Evolutionary conservation across 108 stramenopile genomes (phyloP).

Genomic region (Fistulifera solaris): DNA sequence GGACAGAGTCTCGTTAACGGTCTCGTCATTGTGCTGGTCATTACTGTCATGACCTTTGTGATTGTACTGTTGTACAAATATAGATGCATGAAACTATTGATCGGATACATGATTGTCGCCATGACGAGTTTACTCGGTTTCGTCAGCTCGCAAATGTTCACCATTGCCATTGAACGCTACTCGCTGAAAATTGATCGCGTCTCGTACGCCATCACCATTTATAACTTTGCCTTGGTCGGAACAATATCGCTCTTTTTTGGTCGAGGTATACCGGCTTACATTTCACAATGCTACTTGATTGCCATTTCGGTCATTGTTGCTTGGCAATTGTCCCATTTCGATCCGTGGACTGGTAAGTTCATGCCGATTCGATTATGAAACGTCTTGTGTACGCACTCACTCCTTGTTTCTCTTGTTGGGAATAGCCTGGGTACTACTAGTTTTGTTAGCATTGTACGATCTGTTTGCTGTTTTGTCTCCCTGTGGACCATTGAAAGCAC

Average conservation of each 20-base stretch:
- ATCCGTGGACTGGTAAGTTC: conserved; percentile 69
- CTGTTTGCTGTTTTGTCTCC: conserved; percentile 92
- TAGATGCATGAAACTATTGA: conserved; percentile 75
- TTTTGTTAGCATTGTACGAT: conserved; percentile 94
- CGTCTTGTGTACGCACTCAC: too few relatives aligned
- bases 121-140: conserved; percentile 75
- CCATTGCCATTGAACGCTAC: conserved; percentile 67
- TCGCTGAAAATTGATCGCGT: conserved; percentile 62
- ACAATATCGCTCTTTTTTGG: conserved; percentile 86
- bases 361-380: too few relatives aligned
- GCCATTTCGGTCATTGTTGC: conserved; percentile 85
- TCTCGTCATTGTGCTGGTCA: conserved; percentile 82
- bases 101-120: conserved; percentile 84
- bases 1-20: conserved; percentile 79
- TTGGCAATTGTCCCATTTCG: conserved; percentile 89
- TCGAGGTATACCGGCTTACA: conserved; percentile 71
- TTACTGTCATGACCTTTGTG: conserved; percentile 83
- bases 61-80: conserved; percentile 88
- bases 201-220: conserved; percentile 77
- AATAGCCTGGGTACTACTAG: conserved; percentile 81
- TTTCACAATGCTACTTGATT: conserved; percentile 89
- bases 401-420: too few relatives aligned
- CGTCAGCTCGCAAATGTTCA: conserved; percentile 62
- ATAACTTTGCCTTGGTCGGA: conserved; percentile 91
- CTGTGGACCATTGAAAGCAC: conserved; percentile 87